phyloP scores from a whole-genome alignment of 2,329 filamentous ascomycete species.

The Alternaria angustiovoidea region DNA sequence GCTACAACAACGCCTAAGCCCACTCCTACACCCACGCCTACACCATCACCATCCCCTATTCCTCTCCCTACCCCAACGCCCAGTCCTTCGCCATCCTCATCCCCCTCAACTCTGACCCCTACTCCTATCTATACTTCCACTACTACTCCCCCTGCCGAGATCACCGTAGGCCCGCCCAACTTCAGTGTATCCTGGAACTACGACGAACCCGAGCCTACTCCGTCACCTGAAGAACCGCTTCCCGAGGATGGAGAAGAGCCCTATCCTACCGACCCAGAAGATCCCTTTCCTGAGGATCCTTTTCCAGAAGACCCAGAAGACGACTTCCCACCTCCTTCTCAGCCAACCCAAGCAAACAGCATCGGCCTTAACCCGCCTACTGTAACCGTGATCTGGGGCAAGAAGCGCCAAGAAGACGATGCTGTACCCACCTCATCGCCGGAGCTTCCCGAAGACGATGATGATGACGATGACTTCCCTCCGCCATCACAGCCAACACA shows the following conservation, averaged over 20 bases:
- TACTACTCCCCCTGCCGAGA: conserved; percentile 14
- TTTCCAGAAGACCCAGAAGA: conserved; percentile 16
- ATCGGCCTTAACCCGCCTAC: conserved; percentile 19
- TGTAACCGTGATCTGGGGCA: conserved; percentile 24
- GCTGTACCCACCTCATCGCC: conserved; percentile 6
- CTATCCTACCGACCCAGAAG: conserved; percentile 21
- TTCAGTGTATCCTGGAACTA: conserved; percentile 19
- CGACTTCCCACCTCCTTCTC: conserved; percentile 9
- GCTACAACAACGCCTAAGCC: conserved; percentile 14
- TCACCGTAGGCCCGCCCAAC: conserved; percentile 20
- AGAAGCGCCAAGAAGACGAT: conserved; percentile 22
- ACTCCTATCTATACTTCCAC: neutral
- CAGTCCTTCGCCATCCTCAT: neutral
- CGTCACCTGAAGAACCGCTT: neutral
- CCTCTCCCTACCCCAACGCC: conserved; percentile 1
- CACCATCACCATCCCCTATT: neutral
- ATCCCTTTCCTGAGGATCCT: conserved; percentile 15
- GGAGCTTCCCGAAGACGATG: neutral
- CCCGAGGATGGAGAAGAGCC: conserved; percentile 7
- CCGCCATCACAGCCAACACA: conserved; percentile 1
- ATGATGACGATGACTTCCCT: conserved; percentile 7
- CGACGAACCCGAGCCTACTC: neutral
- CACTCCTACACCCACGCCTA: conserved; percentile 9
- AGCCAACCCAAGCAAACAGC: conserved; percentile 19
- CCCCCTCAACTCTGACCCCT: neutral